Conservation (phyloP, 2,329 filamentous ascomycete genomes). For the Trematosphaeria pertusa region DNA sequence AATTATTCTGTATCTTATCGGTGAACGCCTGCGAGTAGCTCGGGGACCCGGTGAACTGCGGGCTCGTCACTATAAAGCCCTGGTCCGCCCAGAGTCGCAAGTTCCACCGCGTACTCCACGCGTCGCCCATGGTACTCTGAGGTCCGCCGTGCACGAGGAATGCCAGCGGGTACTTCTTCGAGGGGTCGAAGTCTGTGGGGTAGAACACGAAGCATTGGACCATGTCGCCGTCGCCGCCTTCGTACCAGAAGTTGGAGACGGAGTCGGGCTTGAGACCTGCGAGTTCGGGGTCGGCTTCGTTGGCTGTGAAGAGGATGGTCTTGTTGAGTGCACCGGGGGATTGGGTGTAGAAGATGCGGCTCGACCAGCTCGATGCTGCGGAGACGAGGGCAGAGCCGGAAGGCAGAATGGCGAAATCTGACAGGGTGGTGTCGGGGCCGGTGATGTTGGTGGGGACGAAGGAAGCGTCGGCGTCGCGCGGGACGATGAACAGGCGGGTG, state of each 20-base stretch:
- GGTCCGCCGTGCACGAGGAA: conserved; percentile 85
- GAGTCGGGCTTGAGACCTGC: conserved; percentile 70
- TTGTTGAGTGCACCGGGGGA: conserved; percentile 24
- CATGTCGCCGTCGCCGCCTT: conserved; percentile 62
- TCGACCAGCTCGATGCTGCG: conserved; percentile 39
- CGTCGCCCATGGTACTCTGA: conserved; percentile 74
- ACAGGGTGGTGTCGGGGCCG: conserved; percentile 50
- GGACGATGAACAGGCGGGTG: conserved; percentile 63
- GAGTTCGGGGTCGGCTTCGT: conserved; percentile 68
- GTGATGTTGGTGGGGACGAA: conserved; percentile 51
- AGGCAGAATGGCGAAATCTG: conserved; percentile 62
- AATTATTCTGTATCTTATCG: conserved; percentile 78
- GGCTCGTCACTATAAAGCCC: conserved; percentile 80
- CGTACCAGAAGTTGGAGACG: conserved; percentile 73
- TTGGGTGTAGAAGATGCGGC: conserved; percentile 41
- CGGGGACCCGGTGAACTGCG: conserved; percentile 83
- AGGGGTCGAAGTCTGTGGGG: conserved; percentile 68
- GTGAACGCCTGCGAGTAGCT: conserved; percentile 80
- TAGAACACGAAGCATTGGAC: conserved; percentile 74
- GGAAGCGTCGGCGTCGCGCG: conserved; percentile 63
- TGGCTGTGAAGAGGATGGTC: conserved; percentile 64
- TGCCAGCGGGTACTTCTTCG: conserved; percentile 77
- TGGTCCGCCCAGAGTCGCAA: conserved; percentile 84
- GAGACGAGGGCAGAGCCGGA: conserved; percentile 60
- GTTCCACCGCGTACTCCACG: conserved; percentile 86